Percentiles rank a stretch among this genome's conserved stretches.
phyloP scores from a whole-genome alignment of 73 alveolate genomes.

The Paramecium caudatum region DNA sequence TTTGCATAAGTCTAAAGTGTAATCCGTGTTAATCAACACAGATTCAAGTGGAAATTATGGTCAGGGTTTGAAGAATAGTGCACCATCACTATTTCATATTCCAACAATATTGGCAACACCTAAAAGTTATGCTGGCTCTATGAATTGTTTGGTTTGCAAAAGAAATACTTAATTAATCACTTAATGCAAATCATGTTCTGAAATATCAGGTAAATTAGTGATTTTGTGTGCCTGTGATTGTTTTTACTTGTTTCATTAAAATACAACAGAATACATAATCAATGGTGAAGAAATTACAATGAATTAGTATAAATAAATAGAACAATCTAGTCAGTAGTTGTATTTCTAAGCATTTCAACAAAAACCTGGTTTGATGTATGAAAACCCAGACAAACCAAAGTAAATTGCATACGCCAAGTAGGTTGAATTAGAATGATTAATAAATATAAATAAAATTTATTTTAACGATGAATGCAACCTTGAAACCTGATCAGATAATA shows the following conservation, averaged over 20 bases:
- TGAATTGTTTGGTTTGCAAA: slow-evolving; percentile 13
- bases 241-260: slow-evolving; percentile 30
- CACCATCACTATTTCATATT: neutral
- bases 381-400: neutral
- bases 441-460: slow-evolving; percentile 23
- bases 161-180: slow-evolving; percentile 23
- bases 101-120: slow-evolving; percentile 34
- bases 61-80: neutral
- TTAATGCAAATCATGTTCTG: slow-evolving; percentile 31
- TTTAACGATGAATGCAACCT: slow-evolving; percentile 24
- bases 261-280: neutral
- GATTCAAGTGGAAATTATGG: neutral
- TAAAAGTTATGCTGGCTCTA: slow-evolving; percentile 13
- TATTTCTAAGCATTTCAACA: slow-evolving; percentile 1
- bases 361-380: slow-evolving; percentile 49
- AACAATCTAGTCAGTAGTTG: neutral
- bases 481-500: slow-evolving; percentile 1
- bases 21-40: neutral
- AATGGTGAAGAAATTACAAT: slow-evolving; percentile 31
- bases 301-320: neutral
- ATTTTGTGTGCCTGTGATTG: slow-evolving; percentile 49
- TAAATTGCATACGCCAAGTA: neutral
- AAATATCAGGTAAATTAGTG: slow-evolving; percentile 28
- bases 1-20: slow-evolving; percentile 17
- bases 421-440: slow-evolving; percentile 9